Evolutionary conservation across 257 asterid genomes (phyloP).

Genomic region (Solanum habrochaites): DNA sequence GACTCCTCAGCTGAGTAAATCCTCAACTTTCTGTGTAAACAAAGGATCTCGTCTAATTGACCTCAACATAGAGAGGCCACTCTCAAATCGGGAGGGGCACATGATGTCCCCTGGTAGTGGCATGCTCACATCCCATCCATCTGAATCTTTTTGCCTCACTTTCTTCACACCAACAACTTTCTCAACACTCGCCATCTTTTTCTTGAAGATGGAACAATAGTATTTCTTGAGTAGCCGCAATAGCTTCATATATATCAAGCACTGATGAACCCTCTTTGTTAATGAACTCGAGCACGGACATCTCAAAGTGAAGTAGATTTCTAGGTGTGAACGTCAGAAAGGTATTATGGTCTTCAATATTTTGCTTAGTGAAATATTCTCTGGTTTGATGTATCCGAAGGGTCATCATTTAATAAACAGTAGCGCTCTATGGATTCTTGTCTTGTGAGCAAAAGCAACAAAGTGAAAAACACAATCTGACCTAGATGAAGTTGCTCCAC

Average conservation of each 20-base stretch:
- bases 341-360: background rate
- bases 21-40: no score
- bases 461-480: background rate
- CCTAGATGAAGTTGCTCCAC: background rate
- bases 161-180: constrained; percentile 31
- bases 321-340: constrained; percentile 21
- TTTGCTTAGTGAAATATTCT: background rate
- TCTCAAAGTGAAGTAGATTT: constrained; percentile 9
- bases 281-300: background rate
- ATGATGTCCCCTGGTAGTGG: constrained; percentile 49
- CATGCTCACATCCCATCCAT: constrained; percentile 42
- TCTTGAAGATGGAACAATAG: background rate
- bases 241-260: background rate
- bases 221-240: background rate
- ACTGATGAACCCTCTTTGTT: background rate
- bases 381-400: constrained; percentile 16
- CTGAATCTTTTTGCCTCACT: constrained; percentile 28
- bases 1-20: no score
- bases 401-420: background rate
- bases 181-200: constrained; percentile 6
- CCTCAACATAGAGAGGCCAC: no score
- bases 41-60: no score
- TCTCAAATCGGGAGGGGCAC: no score
- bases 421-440: constrained; percentile 1
- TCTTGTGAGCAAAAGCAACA: background rate